Evolutionary conservation across 192 early-diverging fungal genomes (phyloP), one percentile per base, ranked within the genome.

Genomic region (Coemansia sp.): DNA sequence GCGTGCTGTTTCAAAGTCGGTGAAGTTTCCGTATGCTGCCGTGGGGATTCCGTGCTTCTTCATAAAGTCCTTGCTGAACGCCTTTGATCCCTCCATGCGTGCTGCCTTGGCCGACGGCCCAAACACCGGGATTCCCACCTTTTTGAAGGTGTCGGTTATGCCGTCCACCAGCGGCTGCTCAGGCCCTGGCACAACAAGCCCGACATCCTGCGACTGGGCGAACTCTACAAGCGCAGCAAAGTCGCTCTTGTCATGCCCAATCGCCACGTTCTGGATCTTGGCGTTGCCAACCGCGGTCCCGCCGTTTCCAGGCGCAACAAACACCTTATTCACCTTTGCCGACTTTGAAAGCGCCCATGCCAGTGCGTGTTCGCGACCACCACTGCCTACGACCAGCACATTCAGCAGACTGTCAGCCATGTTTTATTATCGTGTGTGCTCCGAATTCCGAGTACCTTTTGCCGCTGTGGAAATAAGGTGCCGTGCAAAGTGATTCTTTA

Each of bases 41-140:
- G 98, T 99, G 6, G 98, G 96, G 76, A 99, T 98, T 60, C 85
- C 75, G 85, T 99, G 94, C 76, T 90, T 90, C 82, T 89, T 86
- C 98, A 99, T 99, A 74, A 99, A 99, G 75, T 98, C 92, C 82
- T 98, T 99, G 70, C 95, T 92, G 79, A 98, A 99, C 14, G 95
- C 92, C 86, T 99, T 99, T 58, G 98, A 99, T 4, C 95, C 95
- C 81, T 99, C 98, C 80, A 99, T 91, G 19, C 79, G 83, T 54
- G 98, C 93, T 12, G 98, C 98, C 63, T 88, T 88, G 46, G 80
- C 69, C 19, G 94, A 94, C 37, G 98, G 98, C 16, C 95, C 98
- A 67, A 99, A 98, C 65, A 90, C 90, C 6, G 95, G 53, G 48
- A 81, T 78, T 17, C 66, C 74, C 69, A 78, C 86, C 68, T 91